Evolutionary conservation across 2,329 filamentous ascomycete species (phyloP).

Genomic region (Pseudogymnoascus sp.): DNA sequence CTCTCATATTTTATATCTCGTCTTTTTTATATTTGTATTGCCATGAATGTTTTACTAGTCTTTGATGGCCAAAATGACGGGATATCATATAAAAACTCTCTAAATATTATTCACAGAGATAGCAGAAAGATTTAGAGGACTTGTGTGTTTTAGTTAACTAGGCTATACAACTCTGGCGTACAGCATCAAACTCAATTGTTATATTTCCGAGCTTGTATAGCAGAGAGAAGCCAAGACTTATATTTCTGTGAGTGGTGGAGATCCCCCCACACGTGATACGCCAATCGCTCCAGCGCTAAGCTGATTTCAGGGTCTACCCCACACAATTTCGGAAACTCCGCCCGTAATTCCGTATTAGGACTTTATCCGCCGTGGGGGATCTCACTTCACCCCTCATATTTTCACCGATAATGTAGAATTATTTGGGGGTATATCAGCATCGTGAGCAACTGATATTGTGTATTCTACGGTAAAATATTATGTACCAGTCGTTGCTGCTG

Average conservation of each 20-base stretch:
- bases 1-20: background rate
- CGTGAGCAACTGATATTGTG: background rate
- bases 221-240: no score
- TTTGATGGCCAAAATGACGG: background rate
- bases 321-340: slow-evolving; percentile 5
- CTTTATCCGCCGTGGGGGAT: slow-evolving; percentile 5
- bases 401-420: background rate
- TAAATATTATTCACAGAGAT: no score
- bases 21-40: background rate
- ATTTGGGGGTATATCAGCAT: background rate
- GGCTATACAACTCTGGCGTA: no score
- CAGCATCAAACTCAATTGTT: no score
- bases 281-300: background rate
- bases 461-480: background rate
- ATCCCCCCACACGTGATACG: background rate
- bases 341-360: slow-evolving; percentile 4
- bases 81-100: background rate
- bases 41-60: background rate
- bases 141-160: no score
- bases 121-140: no score
- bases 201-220: no score
- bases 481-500: background rate
- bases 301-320: background rate
- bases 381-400: background rate
- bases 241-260: background rate